A percentile compares a stretch with the other conserved stretches of the same genome.
Conservation (phyloP, 164 flowering plant species). For the Sedum album region DNA sequence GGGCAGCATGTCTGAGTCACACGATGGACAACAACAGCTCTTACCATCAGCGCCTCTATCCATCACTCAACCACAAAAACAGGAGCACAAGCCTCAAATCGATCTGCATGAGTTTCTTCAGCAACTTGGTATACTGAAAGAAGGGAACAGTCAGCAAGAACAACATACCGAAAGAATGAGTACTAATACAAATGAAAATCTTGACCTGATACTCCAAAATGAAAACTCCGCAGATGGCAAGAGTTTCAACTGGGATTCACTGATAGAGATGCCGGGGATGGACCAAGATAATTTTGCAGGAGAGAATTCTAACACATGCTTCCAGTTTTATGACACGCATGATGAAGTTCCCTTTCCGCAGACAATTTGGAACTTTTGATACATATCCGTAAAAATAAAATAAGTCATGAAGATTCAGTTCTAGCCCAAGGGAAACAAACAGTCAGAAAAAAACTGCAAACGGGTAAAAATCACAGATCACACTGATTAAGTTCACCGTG, state of each 20-base stretch:
- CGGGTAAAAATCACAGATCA: neutral
- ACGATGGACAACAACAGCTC: neutral
- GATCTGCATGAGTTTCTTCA: slow-evolving; percentile 89
- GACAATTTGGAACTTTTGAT: slow-evolving; percentile 58
- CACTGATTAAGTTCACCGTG: neutral
- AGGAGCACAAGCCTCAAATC: slow-evolving; percentile 68
- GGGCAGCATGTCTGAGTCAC: neutral
- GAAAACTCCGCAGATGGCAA: slow-evolving; percentile 17
- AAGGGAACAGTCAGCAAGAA: slow-evolving; percentile 17
- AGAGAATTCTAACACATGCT: neutral
- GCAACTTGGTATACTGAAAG: slow-evolving; percentile 74
- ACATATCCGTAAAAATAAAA: neutral
- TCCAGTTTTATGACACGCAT: slow-evolving; percentile 28
- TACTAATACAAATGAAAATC: slow-evolving; percentile 10
- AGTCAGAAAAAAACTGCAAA: too few relatives aligned
- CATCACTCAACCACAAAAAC: neutral
- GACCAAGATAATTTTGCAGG: neutral
- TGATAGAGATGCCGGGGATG: neutral
- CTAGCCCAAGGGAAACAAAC: neutral
- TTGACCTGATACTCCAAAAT: slow-evolving; percentile 24
- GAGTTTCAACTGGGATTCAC: slow-evolving; percentile 48
- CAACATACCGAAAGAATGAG: slow-evolving; percentile 12
- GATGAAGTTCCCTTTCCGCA: slow-evolving; percentile 46
- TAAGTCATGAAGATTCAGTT: neutral
- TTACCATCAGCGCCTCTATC: neutral